Evolutionary conservation across 768 basidiomycete species (phyloP).

Genomic region (Mycena haematopus): DNA sequence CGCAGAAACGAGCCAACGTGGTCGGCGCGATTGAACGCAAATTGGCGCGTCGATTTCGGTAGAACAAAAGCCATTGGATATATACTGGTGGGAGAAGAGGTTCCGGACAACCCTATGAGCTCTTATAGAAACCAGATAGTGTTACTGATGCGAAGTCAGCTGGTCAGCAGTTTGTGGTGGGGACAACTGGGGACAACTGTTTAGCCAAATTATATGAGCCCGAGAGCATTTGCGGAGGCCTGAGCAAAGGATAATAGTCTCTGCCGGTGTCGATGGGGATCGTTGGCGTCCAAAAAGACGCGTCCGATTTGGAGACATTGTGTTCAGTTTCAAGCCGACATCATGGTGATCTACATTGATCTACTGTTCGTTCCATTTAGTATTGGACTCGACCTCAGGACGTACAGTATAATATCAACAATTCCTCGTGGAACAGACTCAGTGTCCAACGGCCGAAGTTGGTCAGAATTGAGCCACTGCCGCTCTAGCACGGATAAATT

Average conservation of each 20-base stretch:
- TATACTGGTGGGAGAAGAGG: not conserved
- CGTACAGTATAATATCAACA: no score
- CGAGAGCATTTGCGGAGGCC: not conserved
- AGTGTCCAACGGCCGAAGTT: no score
- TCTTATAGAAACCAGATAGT: slow-evolving; percentile 28
- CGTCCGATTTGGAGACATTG: no score
- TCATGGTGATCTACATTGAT: no score
- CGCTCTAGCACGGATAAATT: no score
- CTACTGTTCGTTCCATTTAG: no score
- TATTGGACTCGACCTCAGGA: no score
- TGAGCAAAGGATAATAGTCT: not conserved
- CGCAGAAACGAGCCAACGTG: slow-evolving; percentile 50
- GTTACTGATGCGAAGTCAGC: slow-evolving; percentile 27
- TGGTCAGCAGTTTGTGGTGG: slow-evolving; percentile 19
- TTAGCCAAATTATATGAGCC: slow-evolving; percentile 24
- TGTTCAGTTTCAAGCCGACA: no score
- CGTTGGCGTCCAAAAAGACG: not conserved
- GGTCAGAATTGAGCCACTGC: no score
- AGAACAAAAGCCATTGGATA: slow-evolving; percentile 24
- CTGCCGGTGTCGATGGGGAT: not conserved
- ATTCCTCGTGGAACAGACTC: no score
- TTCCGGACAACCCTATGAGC: not conserved
- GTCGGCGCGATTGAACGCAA: slow-evolving; percentile 34
- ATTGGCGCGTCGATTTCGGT: slow-evolving; percentile 21
- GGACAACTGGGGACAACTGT: slow-evolving; percentile 24